Conservation (phyloP, 768 basidiomycete genomes). For the Hericium erinaceus region DNA sequence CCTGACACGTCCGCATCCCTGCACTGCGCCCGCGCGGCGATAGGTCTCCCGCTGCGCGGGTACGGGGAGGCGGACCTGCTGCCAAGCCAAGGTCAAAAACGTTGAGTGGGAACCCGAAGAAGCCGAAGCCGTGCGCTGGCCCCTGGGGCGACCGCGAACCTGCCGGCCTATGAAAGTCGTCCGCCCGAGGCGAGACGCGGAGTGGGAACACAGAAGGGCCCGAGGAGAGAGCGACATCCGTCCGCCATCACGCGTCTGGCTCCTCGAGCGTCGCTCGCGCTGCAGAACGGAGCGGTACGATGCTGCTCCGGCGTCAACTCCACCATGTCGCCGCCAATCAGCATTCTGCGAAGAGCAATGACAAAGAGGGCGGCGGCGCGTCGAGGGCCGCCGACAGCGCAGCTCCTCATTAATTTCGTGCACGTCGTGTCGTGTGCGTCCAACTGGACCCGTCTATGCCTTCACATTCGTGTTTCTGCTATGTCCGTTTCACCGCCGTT, state of each 20-base stretch:
- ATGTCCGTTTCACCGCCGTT: no score
- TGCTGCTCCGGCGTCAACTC: neutral
- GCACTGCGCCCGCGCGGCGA: neutral
- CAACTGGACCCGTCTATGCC: neutral
- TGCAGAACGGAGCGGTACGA: neutral
- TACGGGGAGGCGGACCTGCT: neutral
- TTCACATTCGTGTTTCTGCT: neutral
- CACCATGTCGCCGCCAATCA: neutral
- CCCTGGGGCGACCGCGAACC: neutral
- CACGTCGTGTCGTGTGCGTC: neutral
- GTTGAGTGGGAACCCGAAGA: neutral
- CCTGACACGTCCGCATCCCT: neutral
- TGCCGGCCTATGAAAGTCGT: neutral
- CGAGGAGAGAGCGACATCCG: conserved; percentile 1
- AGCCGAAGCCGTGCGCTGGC: neutral
- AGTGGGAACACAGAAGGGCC: conserved; percentile 3
- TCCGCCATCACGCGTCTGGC: neutral
- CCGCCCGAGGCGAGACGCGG: neutral
- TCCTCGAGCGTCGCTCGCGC: neutral
- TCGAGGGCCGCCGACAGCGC: neutral
- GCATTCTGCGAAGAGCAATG: neutral
- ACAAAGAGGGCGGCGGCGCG: neutral
- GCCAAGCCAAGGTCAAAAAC: neutral
- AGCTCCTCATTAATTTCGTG: neutral
- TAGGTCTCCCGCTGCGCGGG: neutral